Conservation (phyloP, 2,329 filamentous ascomycete genomes). For the Tolypocladium capitatum region DNA sequence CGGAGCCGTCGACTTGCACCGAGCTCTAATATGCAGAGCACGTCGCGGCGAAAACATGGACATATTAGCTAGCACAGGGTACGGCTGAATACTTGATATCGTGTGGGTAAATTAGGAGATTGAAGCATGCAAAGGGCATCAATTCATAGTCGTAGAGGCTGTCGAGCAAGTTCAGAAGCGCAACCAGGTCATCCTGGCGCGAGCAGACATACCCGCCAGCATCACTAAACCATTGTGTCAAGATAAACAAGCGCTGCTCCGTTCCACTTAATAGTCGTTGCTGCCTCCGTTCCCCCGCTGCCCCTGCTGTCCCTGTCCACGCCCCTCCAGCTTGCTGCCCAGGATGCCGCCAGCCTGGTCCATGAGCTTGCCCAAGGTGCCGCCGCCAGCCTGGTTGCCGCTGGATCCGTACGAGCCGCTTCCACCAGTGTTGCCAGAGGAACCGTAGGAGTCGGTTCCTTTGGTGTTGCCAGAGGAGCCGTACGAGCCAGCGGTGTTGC, state of each 20-base stretch:
- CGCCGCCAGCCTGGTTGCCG: constrained; percentile 1
- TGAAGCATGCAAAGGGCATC: background rate
- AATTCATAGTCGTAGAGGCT: background rate
- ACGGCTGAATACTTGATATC: too few relatives aligned
- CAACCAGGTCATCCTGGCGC: background rate
- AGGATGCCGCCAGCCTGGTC: constrained; percentile 42
- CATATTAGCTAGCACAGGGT: too few relatives aligned
- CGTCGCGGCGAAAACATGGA: too few relatives aligned
- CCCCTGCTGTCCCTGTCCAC: constrained; percentile 36
- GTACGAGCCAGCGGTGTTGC: constrained; percentile 2
- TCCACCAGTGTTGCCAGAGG: constrained; percentile 3
- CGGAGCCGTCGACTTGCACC: background rate
- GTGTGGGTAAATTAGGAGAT: background rate
- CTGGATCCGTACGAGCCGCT: constrained; percentile 3
- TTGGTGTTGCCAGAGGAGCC: constrained; percentile 1
- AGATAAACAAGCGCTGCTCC: background rate
- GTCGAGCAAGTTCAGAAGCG: background rate
- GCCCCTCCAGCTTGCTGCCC: constrained; percentile 30
- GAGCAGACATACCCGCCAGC: background rate
- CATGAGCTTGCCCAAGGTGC: constrained; percentile 39
- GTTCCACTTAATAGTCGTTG: constrained; percentile 11
- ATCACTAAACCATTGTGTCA: background rate
- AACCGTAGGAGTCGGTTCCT: constrained; percentile 5
- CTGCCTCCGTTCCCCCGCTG: constrained; percentile 27
- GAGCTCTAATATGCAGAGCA: background rate